phyloP scores from a whole-genome alignment of 2,329 filamentous ascomycete species.

The Epichloe gansuensis region DNA sequence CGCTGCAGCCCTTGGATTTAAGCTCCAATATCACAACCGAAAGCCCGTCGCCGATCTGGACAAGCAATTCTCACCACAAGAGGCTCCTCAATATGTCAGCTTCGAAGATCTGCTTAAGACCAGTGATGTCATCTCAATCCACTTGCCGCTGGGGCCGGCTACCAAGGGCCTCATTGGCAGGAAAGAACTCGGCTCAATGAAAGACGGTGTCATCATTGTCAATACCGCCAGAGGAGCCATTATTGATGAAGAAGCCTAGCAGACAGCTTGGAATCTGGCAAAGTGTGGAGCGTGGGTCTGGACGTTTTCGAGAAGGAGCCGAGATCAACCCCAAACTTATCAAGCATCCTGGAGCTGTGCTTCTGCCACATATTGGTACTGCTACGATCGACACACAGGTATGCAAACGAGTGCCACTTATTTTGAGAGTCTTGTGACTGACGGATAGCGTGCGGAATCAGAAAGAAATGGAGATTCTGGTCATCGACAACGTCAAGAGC shows the following conservation, averaged over 20 bases:
- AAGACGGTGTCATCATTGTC: slow-evolving; percentile 42
- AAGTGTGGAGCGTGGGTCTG: slow-evolving; percentile 40
- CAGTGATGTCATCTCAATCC: slow-evolving; percentile 42
- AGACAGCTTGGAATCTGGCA: slow-evolving; percentile 38
- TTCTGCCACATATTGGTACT: slow-evolving; percentile 58
- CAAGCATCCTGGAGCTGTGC: slow-evolving; percentile 44
- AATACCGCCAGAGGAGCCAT: slow-evolving; percentile 46
- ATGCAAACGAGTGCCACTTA: neutral
- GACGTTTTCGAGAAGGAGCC: slow-evolving; percentile 47
- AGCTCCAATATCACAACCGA: slow-evolving; percentile 46
- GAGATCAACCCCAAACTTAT: slow-evolving; percentile 48
- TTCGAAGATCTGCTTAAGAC: slow-evolving; percentile 41
- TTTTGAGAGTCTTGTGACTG: too few relatives aligned
- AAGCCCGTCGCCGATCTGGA: slow-evolving; percentile 24
- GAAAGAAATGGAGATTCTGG: slow-evolving; percentile 17
- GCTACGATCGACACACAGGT: slow-evolving; percentile 40
- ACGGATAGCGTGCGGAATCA: neutral
- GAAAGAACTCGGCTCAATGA: slow-evolving; percentile 38
- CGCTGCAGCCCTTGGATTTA: slow-evolving; percentile 42
- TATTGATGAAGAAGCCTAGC: slow-evolving; percentile 45
- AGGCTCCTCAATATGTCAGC: slow-evolving; percentile 27
- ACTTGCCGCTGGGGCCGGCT: slow-evolving; percentile 36
- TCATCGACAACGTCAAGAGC: slow-evolving; percentile 23
- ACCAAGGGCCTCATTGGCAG: slow-evolving; percentile 41
- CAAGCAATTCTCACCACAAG: slow-evolving; percentile 23